phyloP scores from a whole-genome alignment of 1,139 yeast species.

The Nakaseomyces delphensis region DNA sequence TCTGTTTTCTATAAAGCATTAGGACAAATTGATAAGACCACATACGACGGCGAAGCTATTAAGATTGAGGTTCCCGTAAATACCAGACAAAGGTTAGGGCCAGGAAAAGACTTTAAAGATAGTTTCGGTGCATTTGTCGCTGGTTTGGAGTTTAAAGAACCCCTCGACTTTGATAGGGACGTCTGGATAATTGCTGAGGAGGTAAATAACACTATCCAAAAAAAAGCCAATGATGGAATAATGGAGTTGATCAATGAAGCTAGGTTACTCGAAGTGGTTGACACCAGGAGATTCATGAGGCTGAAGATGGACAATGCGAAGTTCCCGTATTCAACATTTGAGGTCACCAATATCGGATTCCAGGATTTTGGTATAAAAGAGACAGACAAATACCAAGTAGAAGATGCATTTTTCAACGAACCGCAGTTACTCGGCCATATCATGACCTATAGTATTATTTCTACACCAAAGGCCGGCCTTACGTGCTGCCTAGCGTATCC shows the following conservation, averaged over 20 bases:
- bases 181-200: constrained; percentile 19
- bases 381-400: constrained; percentile 13
- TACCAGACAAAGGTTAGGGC: constrained; percentile 13
- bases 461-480: constrained; percentile 25
- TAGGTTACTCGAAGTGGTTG: constrained; percentile 23
- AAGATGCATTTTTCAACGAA: constrained; percentile 24
- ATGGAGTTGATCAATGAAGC: constrained; percentile 15
- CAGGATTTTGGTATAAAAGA: constrained; percentile 15
- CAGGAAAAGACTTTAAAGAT: background rate
- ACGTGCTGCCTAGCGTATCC: constrained; percentile 22
- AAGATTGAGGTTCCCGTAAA: constrained; percentile 25
- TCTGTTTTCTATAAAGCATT: constrained; percentile 16
- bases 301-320: constrained; percentile 13
- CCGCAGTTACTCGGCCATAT: constrained; percentile 24
- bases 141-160: constrained; percentile 12
- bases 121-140: constrained; percentile 23
- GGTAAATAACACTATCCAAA: constrained; percentile 10
- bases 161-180: constrained; percentile 7
- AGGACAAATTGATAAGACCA: constrained; percentile 7
- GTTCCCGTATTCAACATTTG: constrained; percentile 25
- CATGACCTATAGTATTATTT: constrained; percentile 20
- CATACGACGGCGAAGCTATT: constrained; percentile 14
- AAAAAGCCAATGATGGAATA: constrained; percentile 11
- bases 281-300: constrained; percentile 15
- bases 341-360: constrained; percentile 27